Conservation (phyloP, 768 basidiomycete species). For the Favolaschia claudopus region DNA sequence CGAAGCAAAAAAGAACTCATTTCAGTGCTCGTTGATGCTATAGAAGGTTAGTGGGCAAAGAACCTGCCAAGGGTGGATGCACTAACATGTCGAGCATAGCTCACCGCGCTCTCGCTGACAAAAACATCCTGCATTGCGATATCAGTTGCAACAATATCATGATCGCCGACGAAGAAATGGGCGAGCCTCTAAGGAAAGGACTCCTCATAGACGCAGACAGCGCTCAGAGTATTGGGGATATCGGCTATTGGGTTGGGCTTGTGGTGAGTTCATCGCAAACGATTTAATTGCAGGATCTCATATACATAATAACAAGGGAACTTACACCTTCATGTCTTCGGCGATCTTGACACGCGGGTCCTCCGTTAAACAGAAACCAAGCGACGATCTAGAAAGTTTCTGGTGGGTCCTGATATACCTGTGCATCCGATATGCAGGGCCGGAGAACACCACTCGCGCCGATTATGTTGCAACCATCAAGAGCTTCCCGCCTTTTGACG, state of each 20-base stretch:
- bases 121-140: slow-evolving; percentile 7
- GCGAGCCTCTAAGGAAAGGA: not conserved
- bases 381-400: slow-evolving; percentile 10
- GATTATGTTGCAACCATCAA: not conserved
- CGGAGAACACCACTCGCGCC: slow-evolving; percentile 2
- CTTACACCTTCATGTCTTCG: slow-evolving; percentile 17
- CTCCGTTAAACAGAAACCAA: slow-evolving; percentile 6
- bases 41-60: not conserved
- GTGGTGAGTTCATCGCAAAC: slow-evolving; percentile 3
- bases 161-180: not conserved
- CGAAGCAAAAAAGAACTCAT: slow-evolving; percentile 11
- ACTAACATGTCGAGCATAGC: no score
- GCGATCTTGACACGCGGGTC: slow-evolving; percentile 7
- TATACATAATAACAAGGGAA: not conserved
- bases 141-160: slow-evolving; percentile 17
- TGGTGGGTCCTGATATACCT: slow-evolving; percentile 15
- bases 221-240: not conserved
- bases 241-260: slow-evolving; percentile 12
- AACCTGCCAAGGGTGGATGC: no score
- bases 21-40: slow-evolving; percentile 13
- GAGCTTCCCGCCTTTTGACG: not conserved
- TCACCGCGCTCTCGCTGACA: not conserved
- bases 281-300: not conserved
- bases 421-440: slow-evolving; percentile 12
- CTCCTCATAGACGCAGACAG: slow-evolving; percentile 12